Evolutionary conservation across 1,284 basidiomycete genomes (phyloP).

Genomic region (Cerrena zonata): DNA sequence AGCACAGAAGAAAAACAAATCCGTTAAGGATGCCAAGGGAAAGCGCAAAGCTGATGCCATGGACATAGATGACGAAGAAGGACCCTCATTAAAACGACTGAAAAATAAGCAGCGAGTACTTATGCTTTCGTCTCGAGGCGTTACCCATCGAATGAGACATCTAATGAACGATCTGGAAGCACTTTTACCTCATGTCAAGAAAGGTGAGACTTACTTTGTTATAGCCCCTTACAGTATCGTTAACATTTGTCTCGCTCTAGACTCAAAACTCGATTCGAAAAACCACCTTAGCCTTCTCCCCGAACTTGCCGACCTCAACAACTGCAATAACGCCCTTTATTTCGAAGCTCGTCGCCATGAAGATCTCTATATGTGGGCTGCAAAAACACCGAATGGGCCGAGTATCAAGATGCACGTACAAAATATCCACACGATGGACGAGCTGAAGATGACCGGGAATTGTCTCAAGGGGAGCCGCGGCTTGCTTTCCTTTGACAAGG

Average conservation of each 20-base stretch:
- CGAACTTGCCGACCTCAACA: slow-evolving; percentile 94
- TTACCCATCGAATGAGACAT: slow-evolving; percentile 95
- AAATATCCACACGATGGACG: slow-evolving; percentile 99
- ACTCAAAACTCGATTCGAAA: slow-evolving; percentile 96
- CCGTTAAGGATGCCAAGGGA: slow-evolving; percentile 42
- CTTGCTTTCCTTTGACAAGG: slow-evolving; percentile 86
- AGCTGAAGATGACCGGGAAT: slow-evolving; percentile 99
- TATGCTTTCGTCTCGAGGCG: slow-evolving; percentile 87
- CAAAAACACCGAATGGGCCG: slow-evolving; percentile 96
- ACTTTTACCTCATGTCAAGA: slow-evolving; percentile 92
- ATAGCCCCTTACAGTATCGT: neutral
- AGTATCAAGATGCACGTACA: slow-evolving; percentile 96
- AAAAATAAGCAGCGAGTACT: slow-evolving; percentile 86
- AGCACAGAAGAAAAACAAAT: slow-evolving; percentile 54
- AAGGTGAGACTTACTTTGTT: slow-evolving; percentile 53
- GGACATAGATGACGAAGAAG: slow-evolving; percentile 37
- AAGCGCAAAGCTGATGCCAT: slow-evolving; percentile 64
- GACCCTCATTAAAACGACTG: slow-evolving; percentile 45
- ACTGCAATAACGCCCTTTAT: slow-evolving; percentile 96
- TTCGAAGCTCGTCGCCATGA: slow-evolving; percentile 95
- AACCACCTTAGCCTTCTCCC: slow-evolving; percentile 91
- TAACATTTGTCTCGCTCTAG: slow-evolving; percentile 36
- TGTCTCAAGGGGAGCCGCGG: slow-evolving; percentile 95
- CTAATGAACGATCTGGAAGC: slow-evolving; percentile 92
- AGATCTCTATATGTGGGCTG: slow-evolving; percentile 95